Evolutionary conservation across 139 green algal genomes (phyloP).

Genomic region (Chlamydomonas asymmetrica): DNA sequence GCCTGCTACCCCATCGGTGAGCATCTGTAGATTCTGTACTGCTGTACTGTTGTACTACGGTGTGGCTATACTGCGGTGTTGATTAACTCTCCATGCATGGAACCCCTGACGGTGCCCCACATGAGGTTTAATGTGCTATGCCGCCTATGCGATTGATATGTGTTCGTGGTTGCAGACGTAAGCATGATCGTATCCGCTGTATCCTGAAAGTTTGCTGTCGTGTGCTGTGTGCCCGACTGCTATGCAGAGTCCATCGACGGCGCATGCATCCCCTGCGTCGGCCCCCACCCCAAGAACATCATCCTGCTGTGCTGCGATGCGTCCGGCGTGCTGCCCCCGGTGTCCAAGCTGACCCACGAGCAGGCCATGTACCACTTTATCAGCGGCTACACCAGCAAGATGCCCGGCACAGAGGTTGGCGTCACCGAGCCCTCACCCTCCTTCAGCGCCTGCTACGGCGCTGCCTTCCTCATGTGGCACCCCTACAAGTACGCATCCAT

Average conservation of each 20-base stretch:
- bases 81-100: too few species aligned
- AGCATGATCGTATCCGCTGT: too few species aligned
- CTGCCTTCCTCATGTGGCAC: slow-evolving; percentile 80
- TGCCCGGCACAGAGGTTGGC: slow-evolving; percentile 90
- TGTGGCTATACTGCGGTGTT: too few species aligned
- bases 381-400: slow-evolving; percentile 95
- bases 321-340: slow-evolving; percentile 93
- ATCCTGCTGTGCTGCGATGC: slow-evolving; percentile 70
- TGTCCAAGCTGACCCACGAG: slow-evolving; percentile 79
- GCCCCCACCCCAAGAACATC: slow-evolving; percentile 88
- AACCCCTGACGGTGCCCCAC: too few species aligned
- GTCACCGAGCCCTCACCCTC: slow-evolving; percentile 92
- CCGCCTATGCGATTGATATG: too few species aligned
- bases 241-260: slow-evolving; percentile 92
- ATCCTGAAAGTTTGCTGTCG: too few species aligned
- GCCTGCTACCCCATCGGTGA: slow-evolving; percentile 95
- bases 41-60: too few species aligned
- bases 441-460: slow-evolving; percentile 80
- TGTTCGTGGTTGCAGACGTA: too few species aligned
- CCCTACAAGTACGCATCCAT: slow-evolving; percentile 87
- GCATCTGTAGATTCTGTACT: too few species aligned
- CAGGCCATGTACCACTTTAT: slow-evolving; percentile 99
- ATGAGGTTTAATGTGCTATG: too few species aligned
- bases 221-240: too few species aligned
- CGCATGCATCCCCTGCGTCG: slow-evolving; percentile 89